phyloP scores from a whole-genome alignment of 2,329 filamentous ascomycete species.

The Blumeriella jaapii region DNA sequence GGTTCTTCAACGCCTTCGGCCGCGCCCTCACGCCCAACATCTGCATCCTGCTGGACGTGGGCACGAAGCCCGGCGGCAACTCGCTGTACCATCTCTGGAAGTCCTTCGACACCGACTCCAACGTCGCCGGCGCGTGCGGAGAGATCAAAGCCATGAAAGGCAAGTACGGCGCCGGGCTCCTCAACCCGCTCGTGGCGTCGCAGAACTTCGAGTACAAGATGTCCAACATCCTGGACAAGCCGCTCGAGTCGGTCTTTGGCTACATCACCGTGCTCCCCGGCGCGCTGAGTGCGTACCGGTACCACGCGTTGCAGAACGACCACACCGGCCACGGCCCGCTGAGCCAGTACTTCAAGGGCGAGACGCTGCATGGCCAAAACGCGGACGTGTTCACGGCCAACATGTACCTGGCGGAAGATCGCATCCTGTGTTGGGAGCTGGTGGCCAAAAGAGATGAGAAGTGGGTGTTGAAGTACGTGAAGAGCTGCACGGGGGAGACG shows the following conservation, averaged over 20 bases:
- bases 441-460: slow-evolving; percentile 89
- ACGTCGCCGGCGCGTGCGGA: slow-evolving; percentile 89
- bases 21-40: slow-evolving; percentile 88
- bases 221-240: slow-evolving; percentile 98
- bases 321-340: slow-evolving; percentile 88
- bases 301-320: slow-evolving; percentile 92
- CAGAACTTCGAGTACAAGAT: slow-evolving; percentile 99
- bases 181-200: slow-evolving; percentile 90
- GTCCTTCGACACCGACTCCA: slow-evolving; percentile 94
- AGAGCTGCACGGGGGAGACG: slow-evolving; percentile 90
- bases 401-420: slow-evolving; percentile 85
- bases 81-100: slow-evolving; percentile 99
- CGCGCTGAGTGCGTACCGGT: slow-evolving; percentile 88
- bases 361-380: slow-evolving; percentile 89
- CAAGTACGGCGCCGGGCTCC: slow-evolving; percentile 64
- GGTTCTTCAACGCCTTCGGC: slow-evolving; percentile 99
- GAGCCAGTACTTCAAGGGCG: slow-evolving; percentile 98
- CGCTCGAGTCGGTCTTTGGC: slow-evolving; percentile 90
- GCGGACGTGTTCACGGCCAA: slow-evolving; percentile 97
- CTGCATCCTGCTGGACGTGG: slow-evolving; percentile 92
- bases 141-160: slow-evolving; percentile 98
- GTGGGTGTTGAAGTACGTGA: slow-evolving; percentile 98
- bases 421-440: slow-evolving; percentile 86
- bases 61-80: slow-evolving; percentile 77
- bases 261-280: slow-evolving; percentile 97